Base-by-base conservation (phyloP, 306 rosid species). In the Castanea crenata region DNA sequence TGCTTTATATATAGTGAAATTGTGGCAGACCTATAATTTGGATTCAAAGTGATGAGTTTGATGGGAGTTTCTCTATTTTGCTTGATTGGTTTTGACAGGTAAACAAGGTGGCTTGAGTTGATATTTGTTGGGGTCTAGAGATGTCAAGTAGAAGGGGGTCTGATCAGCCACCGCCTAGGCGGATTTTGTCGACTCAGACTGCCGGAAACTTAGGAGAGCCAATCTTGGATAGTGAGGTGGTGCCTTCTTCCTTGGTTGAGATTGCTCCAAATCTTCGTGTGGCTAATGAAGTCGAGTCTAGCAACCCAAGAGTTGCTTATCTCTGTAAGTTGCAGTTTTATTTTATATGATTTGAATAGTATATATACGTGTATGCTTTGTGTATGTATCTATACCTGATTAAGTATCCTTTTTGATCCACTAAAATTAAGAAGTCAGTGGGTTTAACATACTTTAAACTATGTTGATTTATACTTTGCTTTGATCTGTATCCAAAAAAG, bases 261-360 rank as follows among this genome's bases (percentile, higher is more conserved):
- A 90, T 94, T 57, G 97, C 97, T 79, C 97, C 99, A 69, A 92
- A 92, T 74, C 97, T 95, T 23, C 97, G 98, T 69, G 99, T 95
- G 79, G 99, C 99, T 59, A 95, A 95, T 79, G 99, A 95, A 87
- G 94, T 95, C 2, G 98, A 95, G 85, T 87, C 88, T 56, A 80
- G 88, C 86, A 89, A 92, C 75, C 79, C 87, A 41, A 84, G 99
- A 83, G 99, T 95, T 83, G 98, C 98, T 62, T 95, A 92, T 89
- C 91, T 92, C 46, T 95, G 99, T 95, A 83, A 95, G 98, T 90
- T 87, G 65, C 74, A 79, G 54, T 71, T 70, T n/a, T 64, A 27
- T 74, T 76, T 6, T 6, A 78, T 49, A 74, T 16, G 58, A 35
- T 35, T 9, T 64, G 4, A 14, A 5, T 3, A 56, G 55, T 41